Conservation (phyloP, 192 early-diverging fungal genomes). For the Dissophora globulifera region DNA sequence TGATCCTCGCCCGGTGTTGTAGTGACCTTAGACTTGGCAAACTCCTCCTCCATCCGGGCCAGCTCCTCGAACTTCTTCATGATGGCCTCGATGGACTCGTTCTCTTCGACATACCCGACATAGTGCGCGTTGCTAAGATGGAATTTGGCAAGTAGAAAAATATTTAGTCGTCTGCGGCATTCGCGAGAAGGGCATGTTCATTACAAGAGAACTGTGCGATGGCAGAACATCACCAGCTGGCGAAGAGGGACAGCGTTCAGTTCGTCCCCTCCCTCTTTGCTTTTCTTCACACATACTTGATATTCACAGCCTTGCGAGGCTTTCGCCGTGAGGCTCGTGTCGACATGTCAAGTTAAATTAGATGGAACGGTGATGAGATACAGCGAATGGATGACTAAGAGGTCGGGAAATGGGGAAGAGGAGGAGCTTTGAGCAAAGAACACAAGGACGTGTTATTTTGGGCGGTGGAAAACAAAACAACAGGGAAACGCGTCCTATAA, state of each 20-base stretch:
- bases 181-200: background rate
- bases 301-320: conserved; percentile 41
- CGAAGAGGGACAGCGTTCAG: too few species aligned
- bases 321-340: conserved; percentile 33
- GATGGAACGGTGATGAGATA: background rate
- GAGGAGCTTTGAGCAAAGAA: conserved; percentile 4
- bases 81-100: conserved; percentile 94
- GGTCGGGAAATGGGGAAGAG: background rate
- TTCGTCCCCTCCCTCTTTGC: too few species aligned
- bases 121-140: conserved; percentile 73
- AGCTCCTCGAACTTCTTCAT: conserved; percentile 99
- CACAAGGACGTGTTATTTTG: background rate
- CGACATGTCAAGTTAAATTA: too few species aligned
- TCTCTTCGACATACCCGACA: conserved; percentile 97
- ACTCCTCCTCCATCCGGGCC: conserved; percentile 87
- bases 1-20: conserved; percentile 6
- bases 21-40: conserved; percentile 54
- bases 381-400: background rate
- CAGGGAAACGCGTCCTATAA: too few species aligned
- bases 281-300: conserved; percentile 16
- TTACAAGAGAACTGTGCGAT: background rate
- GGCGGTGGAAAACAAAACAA: background rate
- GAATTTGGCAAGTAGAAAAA: background rate
- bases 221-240: too few species aligned
- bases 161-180: background rate